These are phyloP conservation scores for Usnea hakonensis DNA, from an alignment of 495 filamentous ascomycete species.

Conservation along the genomic window DNA sequence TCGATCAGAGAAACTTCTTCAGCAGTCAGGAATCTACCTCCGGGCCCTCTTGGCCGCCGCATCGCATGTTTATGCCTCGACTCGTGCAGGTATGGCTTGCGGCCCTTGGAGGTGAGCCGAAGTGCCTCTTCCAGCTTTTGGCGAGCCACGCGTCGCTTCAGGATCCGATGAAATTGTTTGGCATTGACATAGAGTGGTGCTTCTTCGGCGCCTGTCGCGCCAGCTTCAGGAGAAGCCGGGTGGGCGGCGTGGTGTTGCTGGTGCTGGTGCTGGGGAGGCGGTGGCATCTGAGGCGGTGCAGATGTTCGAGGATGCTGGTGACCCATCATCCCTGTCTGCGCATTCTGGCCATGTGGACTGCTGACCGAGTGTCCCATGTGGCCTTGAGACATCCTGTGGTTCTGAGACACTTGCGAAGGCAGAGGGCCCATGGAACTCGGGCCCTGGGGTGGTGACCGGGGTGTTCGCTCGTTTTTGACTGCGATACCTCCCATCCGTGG, in stretches of 20 bases:
- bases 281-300: slow-evolving; percentile 41
- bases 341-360: slow-evolving; percentile 40
- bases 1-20: slow-evolving; percentile 95
- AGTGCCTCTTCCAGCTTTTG: slow-evolving; percentile 89
- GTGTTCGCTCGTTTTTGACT: slow-evolving; percentile 46
- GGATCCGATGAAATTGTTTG: slow-evolving; percentile 95
- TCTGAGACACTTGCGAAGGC: slow-evolving; percentile 41
- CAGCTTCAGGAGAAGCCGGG: slow-evolving; percentile 69
- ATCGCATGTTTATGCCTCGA: slow-evolving; percentile 99
- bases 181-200: slow-evolving; percentile 96
- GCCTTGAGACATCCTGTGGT: slow-evolving; percentile 39
- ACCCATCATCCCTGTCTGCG: slow-evolving; percentile 43
- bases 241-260: no score
- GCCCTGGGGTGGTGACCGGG: slow-evolving; percentile 45
- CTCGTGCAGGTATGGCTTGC: slow-evolving; percentile 96
- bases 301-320: slow-evolving; percentile 41
- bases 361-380: slow-evolving; percentile 43
- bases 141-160: slow-evolving; percentile 86
- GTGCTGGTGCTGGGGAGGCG: slow-evolving; percentile 47
- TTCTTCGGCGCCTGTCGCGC: slow-evolving; percentile 71
- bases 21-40: slow-evolving; percentile 94
- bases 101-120: slow-evolving; percentile 84
- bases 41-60: slow-evolving; percentile 90
- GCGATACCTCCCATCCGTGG: slow-evolving; percentile 44
- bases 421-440: slow-evolving; percentile 45